Base-by-base conservation (phyloP, 345 rosid species). In the Combretum micranthum region DNA sequence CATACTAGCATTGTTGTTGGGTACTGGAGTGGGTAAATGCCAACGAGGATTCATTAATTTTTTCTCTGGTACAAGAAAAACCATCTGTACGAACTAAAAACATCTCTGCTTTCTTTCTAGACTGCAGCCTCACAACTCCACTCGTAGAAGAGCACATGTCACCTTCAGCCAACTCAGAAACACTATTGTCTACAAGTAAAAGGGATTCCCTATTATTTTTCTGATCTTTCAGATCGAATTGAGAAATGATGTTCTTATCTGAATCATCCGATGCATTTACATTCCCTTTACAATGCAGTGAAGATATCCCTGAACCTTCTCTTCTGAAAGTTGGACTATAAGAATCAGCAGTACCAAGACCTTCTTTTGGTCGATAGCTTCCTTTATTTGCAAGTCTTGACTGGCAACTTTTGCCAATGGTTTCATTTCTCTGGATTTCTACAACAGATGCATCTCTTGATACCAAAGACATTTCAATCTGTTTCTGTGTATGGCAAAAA, bases 1-100 rank as follows among this genome's bases (percentile, higher is more conserved):
- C 98, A 92, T 81, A 92, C 80, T 64, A 92, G 97, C 98, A 92
- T 92, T 88, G 97, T 60, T 92, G 98, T 75, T 88, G 98, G 44
- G 98, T 92, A 69, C 98, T 92, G 21, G 97, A 96, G 73, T 92
- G 98, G 60, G 96, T 86, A 76, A 92, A 92, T 46, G 98, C 97
- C 83, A 88, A 74, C 51, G 97, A 88, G 47, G 96, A 80, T 73
- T 86, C 98, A 44, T 95, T 92, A 42, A 88, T 97, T 66, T 86
- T 87, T 76, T 92, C 98, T 72, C 97, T 80, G 42, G 79, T 69
- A 78, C 98, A 92, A 64, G 98, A 92, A 72, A 92, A 81, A 62
- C 98, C 98, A 76, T 92, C 98, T 43, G 98, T 88, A 58, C 96
- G 81, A 46, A 92, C 97, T 47, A 88, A 67, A 66, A 88, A 92